These are phyloP conservation scores for Oxyria digyna DNA, from an alignment of 148 eudicot genomes.

Conservation along the genomic window DNA sequence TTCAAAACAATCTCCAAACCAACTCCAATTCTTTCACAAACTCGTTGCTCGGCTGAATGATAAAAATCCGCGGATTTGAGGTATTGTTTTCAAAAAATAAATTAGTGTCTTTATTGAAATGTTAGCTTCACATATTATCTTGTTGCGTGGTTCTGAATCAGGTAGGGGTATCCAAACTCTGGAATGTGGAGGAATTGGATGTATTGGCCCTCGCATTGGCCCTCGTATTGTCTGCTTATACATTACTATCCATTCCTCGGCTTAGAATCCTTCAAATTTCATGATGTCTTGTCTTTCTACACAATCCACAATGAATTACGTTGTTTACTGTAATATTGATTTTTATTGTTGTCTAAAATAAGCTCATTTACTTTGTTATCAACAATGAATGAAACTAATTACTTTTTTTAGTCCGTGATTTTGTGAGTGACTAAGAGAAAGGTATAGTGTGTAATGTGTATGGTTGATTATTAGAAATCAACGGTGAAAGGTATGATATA, in stretches of 20 bases:
- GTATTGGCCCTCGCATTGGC: constrained; percentile 77
- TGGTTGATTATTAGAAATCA: no score
- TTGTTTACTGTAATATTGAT: no score
- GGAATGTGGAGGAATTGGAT: constrained; percentile 94
- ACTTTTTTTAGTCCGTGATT: no score
- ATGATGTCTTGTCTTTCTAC: background rate
- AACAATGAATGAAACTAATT: no score
- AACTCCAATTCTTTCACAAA: constrained; percentile 42
- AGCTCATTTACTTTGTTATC: no score
- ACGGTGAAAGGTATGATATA: no score
- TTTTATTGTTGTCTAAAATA: no score
- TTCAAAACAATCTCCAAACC: constrained; percentile 25
- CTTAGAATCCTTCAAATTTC: constrained; percentile 21
- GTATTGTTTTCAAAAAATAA: constrained; percentile 18
- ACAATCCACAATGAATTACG: no score
- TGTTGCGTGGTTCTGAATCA: constrained; percentile 10
- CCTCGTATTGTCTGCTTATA: constrained; percentile 59
- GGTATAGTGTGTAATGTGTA: no score
- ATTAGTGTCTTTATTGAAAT: background rate
- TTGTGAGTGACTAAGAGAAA: no score
- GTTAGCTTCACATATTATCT: background rate
- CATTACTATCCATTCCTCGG: no score
- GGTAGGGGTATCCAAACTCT: constrained; percentile 72
- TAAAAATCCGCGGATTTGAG: constrained; percentile 56
- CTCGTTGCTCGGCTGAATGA: constrained; percentile 53